Evolutionary conservation across 2,329 filamentous ascomycete genomes (phyloP).

Genomic region (Fusarium bactridioides): DNA sequence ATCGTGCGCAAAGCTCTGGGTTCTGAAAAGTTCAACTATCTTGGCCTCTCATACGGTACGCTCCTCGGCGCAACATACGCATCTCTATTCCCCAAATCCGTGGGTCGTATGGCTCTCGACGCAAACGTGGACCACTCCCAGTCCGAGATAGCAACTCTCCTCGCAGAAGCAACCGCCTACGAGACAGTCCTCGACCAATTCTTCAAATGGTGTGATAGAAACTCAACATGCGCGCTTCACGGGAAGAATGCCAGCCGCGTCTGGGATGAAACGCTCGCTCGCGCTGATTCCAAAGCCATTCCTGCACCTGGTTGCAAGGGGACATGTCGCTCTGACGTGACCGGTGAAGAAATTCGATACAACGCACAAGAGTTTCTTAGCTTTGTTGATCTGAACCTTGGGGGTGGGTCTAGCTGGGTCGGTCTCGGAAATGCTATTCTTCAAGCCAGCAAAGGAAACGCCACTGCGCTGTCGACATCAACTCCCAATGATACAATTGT

Average conservation of each 20-base stretch:
- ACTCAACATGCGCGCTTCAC: constrained; percentile 29
- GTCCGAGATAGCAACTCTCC: constrained; percentile 18
- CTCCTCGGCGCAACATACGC: constrained; percentile 46
- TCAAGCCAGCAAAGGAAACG: constrained; percentile 31
- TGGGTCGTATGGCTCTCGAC: constrained; percentile 42
- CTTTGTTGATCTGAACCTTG: constrained; percentile 17
- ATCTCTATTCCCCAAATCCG: constrained; percentile 40
- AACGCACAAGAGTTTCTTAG: constrained; percentile 15
- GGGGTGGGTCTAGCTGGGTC: constrained; percentile 13
- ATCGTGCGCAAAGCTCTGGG: constrained; percentile 36
- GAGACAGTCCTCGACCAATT: constrained; percentile 31
- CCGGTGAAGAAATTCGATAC: constrained; percentile 36
- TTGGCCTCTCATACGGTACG: constrained; percentile 50
- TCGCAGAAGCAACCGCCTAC: constrained; percentile 24
- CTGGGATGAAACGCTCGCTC: constrained; percentile 24
- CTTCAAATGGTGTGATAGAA: constrained; percentile 35
- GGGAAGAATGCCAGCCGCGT: constrained; percentile 22
- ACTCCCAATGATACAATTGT: not conserved
- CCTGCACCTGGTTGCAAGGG: constrained; percentile 18
- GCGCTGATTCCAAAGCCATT: constrained; percentile 21
- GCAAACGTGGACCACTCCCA: constrained; percentile 39
- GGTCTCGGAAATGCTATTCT: constrained; percentile 17
- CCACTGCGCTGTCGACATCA: constrained; percentile 22
- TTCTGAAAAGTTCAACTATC: constrained; percentile 41
- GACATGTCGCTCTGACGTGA: constrained; percentile 30